Base-by-base conservation (phyloP, 2,329 filamentous ascomycete species). In the Aspergillus tanneri region DNA sequence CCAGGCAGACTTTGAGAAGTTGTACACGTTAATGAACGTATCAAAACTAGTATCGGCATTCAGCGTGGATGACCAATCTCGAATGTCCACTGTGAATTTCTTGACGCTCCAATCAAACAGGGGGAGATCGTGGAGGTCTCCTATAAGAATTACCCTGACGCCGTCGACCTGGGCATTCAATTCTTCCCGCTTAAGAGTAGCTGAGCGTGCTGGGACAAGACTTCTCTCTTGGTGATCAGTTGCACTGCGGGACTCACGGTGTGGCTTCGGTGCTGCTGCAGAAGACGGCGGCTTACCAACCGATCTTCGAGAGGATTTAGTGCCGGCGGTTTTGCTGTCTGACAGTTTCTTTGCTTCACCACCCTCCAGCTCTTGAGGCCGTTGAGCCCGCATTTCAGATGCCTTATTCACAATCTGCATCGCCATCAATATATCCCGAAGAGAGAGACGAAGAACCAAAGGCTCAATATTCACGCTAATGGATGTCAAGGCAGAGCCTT, bases 1-100 rank as follows among this genome's bases (percentile, higher is more conserved):
- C 93, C 93, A 99, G 3, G 90, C 90, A 0, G 93, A 99, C 68
- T 99, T 99, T 11, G 93, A 93, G 72, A 99, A 99, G 70, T 99
- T 99, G 77, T 96, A 99, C 21, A 99, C 86, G 62, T 97, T 99
- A 60, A 95, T 82, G 69, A 96, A 96, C 55, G 92, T 90, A 54
- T 96, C 90, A 39, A 99, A 85, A n/a, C 83, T 87, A 0, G 90
- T 88, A 64, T 96, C 90, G 0, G 89, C 92, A 61, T 85, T 90
- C 68, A 99, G 78, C 18, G 85, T 86, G 4, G 85, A 86, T 1
- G 92, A 92, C 93, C 93, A 99, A 65, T 99, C 90, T 56, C 87
- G 84, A 3, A 95, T 88, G 37, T 87, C 84, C 2, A 92, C 81
- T 4, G 83, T 87, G 63, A 97, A 97, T 45, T 86, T 85, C 71